Evolutionary conservation across 192 early-diverging fungal genomes (phyloP).

Genomic region (Phlyctochytrium arcticum): DNA sequence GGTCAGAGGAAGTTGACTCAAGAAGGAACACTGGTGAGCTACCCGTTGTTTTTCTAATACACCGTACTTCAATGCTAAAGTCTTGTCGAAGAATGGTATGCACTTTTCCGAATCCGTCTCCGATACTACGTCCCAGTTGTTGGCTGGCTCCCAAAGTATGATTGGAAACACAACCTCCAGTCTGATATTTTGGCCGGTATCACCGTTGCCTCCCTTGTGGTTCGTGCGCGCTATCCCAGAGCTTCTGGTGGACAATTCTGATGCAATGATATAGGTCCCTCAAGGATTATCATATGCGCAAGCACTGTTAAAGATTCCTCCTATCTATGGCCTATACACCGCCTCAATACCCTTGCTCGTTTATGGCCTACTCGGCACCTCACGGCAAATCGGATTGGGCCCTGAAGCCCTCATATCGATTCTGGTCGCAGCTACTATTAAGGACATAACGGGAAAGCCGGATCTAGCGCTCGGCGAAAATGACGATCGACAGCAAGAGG

Average conservation of each 20-base stretch:
- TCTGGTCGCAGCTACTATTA: slow-evolving; percentile 65
- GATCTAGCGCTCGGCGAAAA: slow-evolving; percentile 38
- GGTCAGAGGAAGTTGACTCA: no score
- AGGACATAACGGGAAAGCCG: slow-evolving; percentile 42
- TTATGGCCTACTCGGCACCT: slow-evolving; percentile 91
- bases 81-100: no score
- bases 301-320: slow-evolving; percentile 74
- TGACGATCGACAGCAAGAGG: slow-evolving; percentile 37
- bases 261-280: slow-evolving; percentile 36
- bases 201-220: slow-evolving; percentile 58
- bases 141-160: slow-evolving; percentile 88
- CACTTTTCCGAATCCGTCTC: slow-evolving; percentile 55
- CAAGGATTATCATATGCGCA: slow-evolving; percentile 83
- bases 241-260: no score
- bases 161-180: slow-evolving; percentile 51
- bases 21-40: no score
- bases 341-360: slow-evolving; percentile 76
- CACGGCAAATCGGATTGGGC: slow-evolving; percentile 91
- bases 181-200: slow-evolving; percentile 82
- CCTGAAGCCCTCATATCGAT: slow-evolving; percentile 93
- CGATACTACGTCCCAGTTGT: slow-evolving; percentile 93
- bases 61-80: no score
- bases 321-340: slow-evolving; percentile 89
- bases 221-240: background rate
- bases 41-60: no score